Base-by-base conservation (phyloP, 2,329 filamentous ascomycete genomes). In the Nothophaeocryptopus gaeumannii region DNA sequence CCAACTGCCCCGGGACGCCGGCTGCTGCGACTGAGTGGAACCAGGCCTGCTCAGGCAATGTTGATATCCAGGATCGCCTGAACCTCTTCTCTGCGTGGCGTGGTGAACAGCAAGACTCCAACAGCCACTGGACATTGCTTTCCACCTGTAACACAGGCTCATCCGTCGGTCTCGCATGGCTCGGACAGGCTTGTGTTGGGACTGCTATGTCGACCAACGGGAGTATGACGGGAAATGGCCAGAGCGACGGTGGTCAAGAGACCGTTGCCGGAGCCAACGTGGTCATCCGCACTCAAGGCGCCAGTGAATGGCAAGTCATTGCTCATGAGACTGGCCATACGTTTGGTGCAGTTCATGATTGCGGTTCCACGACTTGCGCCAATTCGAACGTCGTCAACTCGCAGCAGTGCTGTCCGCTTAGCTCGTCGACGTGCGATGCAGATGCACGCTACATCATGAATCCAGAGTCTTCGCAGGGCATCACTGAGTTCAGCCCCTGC, bases 301-400 rank as follows among this genome's bases (percentile, higher is more conserved):
- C 81, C 15, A 86, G 83, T 2, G 91, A 96, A 67, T 97, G 92
- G 92, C 90, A 96, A 68, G 87, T 97, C 51, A 89, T 97, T 70
- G 92, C 92, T 29, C 92, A 97, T 67, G 92, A 97, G 70, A 85
- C 85, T 2, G 92, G 91, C 1, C 92, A 97, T 69, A 97, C 90
- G 0, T 97, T 96, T 68, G 92, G 92, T 39, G 93, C 92, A 5
- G 89, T 96, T 8, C 93, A 99, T 70, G 93, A 99, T 70, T 99
- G 93, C 70, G 86, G 82, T 2, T 66, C 74, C 0, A 55, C 70
- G n/a, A 79, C 85, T 2, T 97, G 92, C 66, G 62, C 64, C 5
- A 78, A 88, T 51, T 77, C 80, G 14, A 80, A 81, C 33, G 71
- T 73, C 1, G 78, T 84, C 56, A 76, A 71, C 47, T 74, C 81